Base-by-base conservation (phyloP, 345 rosid species). In the Corymbia maculata region DNA sequence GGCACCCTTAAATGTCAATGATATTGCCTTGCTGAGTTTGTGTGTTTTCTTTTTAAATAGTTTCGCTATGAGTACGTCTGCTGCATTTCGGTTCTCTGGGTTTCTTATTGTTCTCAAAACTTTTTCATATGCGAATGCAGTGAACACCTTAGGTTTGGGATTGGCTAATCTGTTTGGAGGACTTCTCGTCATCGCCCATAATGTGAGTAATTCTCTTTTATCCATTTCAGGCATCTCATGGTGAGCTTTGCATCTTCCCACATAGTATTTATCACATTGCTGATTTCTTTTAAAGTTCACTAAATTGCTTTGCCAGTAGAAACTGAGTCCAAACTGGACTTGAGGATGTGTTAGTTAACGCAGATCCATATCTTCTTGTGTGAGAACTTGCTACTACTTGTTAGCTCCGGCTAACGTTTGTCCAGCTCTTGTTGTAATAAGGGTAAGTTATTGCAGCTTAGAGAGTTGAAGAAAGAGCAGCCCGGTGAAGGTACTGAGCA, bases 141-240 rank as follows among this genome's bases (percentile, higher is more conserved):
- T 96, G 95, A 95, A 94, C 89, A 90, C 94, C 75, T 90, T 97
- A 85, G 99, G 92, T 55, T 88, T 96, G 93, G 97, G 95, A 86
- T 90, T 96, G 94, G 99, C 99, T 85, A 97, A 96, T 90, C 88
- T 96, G 92, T 64, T 96, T 5, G 96, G 98, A 7, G 98, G 99
- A 86, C 96, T 97, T 80, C 75, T 95, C 88, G 24, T 94, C 88
- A 91, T 96, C 17, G 88, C 44, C 50, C 95, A 96, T 84, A 94
- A 93, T 88, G 99, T 96, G 90, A 92, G 99, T 94, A n/a, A 45
- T 88, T 89, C 89, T 51, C 26, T 55, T 28, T 24, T 22, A 30
- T 87, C 24, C 45, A 21, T 15, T 17, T 32, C 36, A 79, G 24
- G 55, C 47, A 66, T 42, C 44, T 87, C 16, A 2, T 64, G 8